Base-by-base conservation (phyloP, 208 protist genomes). In the Trypanosoma lewisi region DNA sequence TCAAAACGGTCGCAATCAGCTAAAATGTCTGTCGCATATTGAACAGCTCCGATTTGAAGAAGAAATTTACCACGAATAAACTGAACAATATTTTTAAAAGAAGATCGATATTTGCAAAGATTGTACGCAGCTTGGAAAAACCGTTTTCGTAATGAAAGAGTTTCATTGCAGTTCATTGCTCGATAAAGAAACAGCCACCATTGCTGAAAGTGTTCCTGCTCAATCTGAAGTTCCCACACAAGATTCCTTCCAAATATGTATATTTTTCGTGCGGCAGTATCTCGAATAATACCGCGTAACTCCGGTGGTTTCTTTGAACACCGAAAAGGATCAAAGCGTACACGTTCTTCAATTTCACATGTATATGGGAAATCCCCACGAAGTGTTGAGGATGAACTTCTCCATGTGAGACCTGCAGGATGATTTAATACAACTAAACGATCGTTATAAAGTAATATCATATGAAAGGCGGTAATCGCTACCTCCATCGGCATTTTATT, bases 391-490 rank as follows among this genome's bases (percentile, higher is more conserved):
- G 63, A 60, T 16, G 60, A 36, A 16, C 67, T 34, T 27, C 81
- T 56, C 84, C 86, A 93, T 21, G 82, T 63, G 19, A 93, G 61
- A n/a, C 91, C 88, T 14, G 91, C 63, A 6, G 88, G 88, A 31
- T 93, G 84, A 62, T 87, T 81, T 9, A 96, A 61, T 41, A 95
- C 91, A 41, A 95, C 42, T 37, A 93, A 77, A 12, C 80, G 77
- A 31, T 87, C 75, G 11, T 68, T 66, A 63, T 96, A 97, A 1
- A 97, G 34, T n/a, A 98, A 31, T 12, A 97, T 36, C 60, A 98
- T 96, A 75, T 98, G 96, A 59, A 97, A 98, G 23, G 95, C 91
- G 0, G 87, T 96, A 0, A 97, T 67, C n/a, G 81, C 49, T 51
- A 98, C 82, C 11, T 85, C 61, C n/a, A 69, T 47, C 28, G 82